Evolutionary conservation across 495 filamentous ascomycete genomes (phyloP).

Genomic region (Penicillium roqueforti): DNA sequence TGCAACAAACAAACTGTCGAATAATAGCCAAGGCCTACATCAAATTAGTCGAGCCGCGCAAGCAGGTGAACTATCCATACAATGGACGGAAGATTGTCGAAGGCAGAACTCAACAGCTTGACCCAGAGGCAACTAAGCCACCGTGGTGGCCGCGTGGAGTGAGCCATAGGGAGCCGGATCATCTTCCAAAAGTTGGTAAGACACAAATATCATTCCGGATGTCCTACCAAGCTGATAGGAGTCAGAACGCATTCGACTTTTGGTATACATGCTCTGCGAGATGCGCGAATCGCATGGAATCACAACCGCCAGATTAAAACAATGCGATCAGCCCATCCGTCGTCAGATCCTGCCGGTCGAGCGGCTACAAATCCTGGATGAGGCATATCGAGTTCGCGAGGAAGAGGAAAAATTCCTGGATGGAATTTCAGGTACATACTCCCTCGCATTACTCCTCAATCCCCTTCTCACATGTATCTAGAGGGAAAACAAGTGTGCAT

Average conservation of each 20-base stretch:
- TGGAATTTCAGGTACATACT: constrained; percentile 50
- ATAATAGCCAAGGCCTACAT: constrained; percentile 73
- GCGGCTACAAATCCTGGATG: constrained; percentile 49
- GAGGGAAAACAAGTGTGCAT: constrained; percentile 28
- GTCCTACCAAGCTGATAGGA: background rate
- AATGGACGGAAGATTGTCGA: constrained; percentile 50
- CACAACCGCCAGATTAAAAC: constrained; percentile 33
- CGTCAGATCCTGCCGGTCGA: constrained; percentile 38
- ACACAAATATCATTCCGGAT: background rate
- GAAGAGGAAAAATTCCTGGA: constrained; percentile 57
- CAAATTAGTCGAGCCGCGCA: constrained; percentile 75
- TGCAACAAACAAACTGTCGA: constrained; percentile 69
- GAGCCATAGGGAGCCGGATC: constrained; percentile 74
- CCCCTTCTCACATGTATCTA: constrained; percentile 9
- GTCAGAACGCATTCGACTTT: constrained; percentile 56
- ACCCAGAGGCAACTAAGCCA: constrained; percentile 49
- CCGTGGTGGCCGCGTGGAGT: constrained; percentile 73
- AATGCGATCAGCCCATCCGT: constrained; percentile 42
- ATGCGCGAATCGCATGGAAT: constrained; percentile 36
- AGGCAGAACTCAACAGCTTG: constrained; percentile 32
- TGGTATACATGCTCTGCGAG: constrained; percentile 56
- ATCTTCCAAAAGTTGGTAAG: constrained; percentile 66
- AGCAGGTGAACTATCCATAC: constrained; percentile 78
- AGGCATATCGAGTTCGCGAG: constrained; percentile 61
- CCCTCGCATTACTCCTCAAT: background rate